These are phyloP conservation scores for Candida sanyiensis DNA, from an alignment of 805 yeast species.

Conservation along the genomic window DNA sequence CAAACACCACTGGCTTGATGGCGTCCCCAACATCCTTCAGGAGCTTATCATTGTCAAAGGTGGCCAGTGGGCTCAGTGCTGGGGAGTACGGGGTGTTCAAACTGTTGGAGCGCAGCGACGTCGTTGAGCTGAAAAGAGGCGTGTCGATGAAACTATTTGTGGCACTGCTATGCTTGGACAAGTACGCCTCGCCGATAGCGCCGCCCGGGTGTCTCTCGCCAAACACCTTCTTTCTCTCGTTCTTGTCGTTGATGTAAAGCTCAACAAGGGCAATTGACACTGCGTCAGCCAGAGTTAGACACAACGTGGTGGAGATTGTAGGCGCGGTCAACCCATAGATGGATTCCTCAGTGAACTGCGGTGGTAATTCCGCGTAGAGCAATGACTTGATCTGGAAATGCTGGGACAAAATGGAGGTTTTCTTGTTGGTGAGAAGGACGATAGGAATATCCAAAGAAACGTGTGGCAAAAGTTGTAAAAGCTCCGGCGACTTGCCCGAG, in stretches of 20 bases:
- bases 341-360: slow-evolving; percentile 47
- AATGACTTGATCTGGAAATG: slow-evolving; percentile 46
- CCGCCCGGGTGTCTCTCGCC: slow-evolving; percentile 87
- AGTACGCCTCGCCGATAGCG: slow-evolving; percentile 61
- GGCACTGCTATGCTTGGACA: slow-evolving; percentile 26
- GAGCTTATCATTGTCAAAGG: slow-evolving; percentile 9
- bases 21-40: not conserved
- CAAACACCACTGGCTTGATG: slow-evolving; percentile 17
- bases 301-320: slow-evolving; percentile 74
- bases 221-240: slow-evolving; percentile 49
- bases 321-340: slow-evolving; percentile 83
- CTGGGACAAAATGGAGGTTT: slow-evolving; percentile 47
- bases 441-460: slow-evolving; percentile 48
- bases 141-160: slow-evolving; percentile 6
- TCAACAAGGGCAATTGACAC: slow-evolving; percentile 70
- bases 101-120: slow-evolving; percentile 6
- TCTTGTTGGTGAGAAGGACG: slow-evolving; percentile 58
- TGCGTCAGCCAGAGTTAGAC: slow-evolving; percentile 74
- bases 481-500: slow-evolving; percentile 80
- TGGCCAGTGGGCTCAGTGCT: slow-evolving; percentile 9
- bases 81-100: slow-evolving; percentile 7
- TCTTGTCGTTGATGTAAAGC: slow-evolving; percentile 50
- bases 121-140: slow-evolving; percentile 10
- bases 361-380: slow-evolving; percentile 58
- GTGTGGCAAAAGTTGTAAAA: slow-evolving; percentile 46